Evolutionary conservation across 495 filamentous ascomycete species (phyloP).

Genomic region (Chaetomium fimeti): DNA sequence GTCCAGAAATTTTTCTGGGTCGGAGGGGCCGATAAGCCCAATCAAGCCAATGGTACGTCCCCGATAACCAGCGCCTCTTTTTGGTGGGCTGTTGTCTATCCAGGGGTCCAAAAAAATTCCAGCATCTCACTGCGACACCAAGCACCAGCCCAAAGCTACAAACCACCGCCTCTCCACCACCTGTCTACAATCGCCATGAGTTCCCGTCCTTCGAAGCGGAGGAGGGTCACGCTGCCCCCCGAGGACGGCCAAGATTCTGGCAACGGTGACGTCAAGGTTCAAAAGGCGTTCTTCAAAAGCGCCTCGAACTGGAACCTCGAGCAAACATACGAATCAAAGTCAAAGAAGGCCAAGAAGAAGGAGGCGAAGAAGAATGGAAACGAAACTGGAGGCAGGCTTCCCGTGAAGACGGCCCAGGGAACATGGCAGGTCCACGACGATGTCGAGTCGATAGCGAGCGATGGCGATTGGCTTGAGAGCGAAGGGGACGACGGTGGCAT

Average conservation of each 20-base stretch:
- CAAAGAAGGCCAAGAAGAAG: conserved; percentile 70
- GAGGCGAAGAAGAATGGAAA: conserved; percentile 57
- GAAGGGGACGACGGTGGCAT: conserved; percentile 45
- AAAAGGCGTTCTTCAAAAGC: conserved; percentile 49
- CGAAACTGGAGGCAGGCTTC: conserved; percentile 53
- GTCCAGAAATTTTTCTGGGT: conserved; percentile 30
- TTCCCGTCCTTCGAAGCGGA: conserved; percentile 45
- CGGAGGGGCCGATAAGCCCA: conserved; percentile 26
- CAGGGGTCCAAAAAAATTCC: conserved; percentile 26
- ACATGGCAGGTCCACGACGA: conserved; percentile 59
- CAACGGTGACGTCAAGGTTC: conserved; percentile 34
- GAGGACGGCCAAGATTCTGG: conserved; percentile 34
- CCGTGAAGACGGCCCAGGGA: conserved; percentile 76
- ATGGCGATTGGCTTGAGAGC: conserved; percentile 55
- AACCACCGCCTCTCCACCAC: conserved; percentile 15
- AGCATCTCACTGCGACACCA: neutral
- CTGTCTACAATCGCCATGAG: conserved; percentile 34
- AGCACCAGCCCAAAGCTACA: conserved; percentile 1
- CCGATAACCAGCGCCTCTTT: conserved; percentile 27
- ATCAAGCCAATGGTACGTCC: conserved; percentile 8
- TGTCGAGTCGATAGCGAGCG: conserved; percentile 50
- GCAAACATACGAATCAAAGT: conserved; percentile 80
- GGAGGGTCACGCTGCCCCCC: conserved; percentile 44
- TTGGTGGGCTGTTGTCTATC: conserved; percentile 20
- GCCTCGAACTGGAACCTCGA: conserved; percentile 77